Evolutionary conservation across 805 yeast species (phyloP).

Genomic region (Diddensiella transvaalensis): DNA sequence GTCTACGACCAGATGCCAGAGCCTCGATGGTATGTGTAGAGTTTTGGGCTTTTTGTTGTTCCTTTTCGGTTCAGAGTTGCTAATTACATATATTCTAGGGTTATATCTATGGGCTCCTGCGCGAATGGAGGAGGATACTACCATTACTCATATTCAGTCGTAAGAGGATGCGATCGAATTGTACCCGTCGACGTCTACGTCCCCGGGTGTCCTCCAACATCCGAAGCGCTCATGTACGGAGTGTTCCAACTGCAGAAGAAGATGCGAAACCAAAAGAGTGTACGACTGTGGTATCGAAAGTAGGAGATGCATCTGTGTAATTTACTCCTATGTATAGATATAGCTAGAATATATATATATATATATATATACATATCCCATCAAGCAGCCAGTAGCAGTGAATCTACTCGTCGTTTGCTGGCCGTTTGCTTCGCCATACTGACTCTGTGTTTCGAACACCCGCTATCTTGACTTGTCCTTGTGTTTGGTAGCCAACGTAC

Average conservation of each 20-base stretch:
- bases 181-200: slow-evolving; percentile 88
- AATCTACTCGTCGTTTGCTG: background rate
- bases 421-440: slow-evolving; percentile 15
- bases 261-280: slow-evolving; percentile 76
- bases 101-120: slow-evolving; percentile 89
- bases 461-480: slow-evolving; percentile 21
- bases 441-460: slow-evolving; percentile 25
- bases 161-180: slow-evolving; percentile 84
- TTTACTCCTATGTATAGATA: background rate
- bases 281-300: slow-evolving; percentile 82
- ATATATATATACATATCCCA: background rate
- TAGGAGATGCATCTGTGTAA: slow-evolving; percentile 20
- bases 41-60: no score
- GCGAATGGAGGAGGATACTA: slow-evolving; percentile 94
- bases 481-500: slow-evolving; percentile 31
- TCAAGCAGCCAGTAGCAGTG: background rate
- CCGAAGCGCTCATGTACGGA: slow-evolving; percentile 89
- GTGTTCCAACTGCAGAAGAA: slow-evolving; percentile 85
- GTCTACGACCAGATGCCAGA: slow-evolving; percentile 94
- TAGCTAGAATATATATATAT: no score
- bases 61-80: no score
- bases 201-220: slow-evolving; percentile 91
- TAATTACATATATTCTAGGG: no score
- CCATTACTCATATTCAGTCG: slow-evolving; percentile 85
- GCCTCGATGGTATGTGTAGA: slow-evolving; percentile 67